Percentiles rank a stretch among this genome's conserved stretches.
Conservation (phyloP, 768 basidiomycete species). For the Mycena kentingensis region DNA sequence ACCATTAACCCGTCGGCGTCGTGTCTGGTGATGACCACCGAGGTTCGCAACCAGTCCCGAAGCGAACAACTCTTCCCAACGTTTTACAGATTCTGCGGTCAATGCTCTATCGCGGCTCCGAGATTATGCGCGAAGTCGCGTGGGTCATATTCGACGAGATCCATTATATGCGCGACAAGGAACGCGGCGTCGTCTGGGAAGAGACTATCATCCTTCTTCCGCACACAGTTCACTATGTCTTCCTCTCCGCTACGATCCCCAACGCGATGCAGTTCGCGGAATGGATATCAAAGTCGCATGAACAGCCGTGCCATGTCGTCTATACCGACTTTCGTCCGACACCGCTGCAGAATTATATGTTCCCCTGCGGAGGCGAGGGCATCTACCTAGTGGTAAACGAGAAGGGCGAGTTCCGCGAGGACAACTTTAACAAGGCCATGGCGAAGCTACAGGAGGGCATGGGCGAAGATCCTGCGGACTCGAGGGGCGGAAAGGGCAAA, state of each 20-base stretch:
- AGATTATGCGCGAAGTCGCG: constrained; percentile 99
- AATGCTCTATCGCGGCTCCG: constrained; percentile 98
- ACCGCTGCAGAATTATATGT: constrained; percentile 96
- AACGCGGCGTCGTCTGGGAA: constrained; percentile 99
- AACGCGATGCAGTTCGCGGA: constrained; percentile 99
- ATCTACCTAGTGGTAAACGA: constrained; percentile 99
- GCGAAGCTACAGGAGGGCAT: constrained; percentile 79
- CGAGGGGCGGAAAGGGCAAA: constrained; percentile 77
- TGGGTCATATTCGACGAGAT: constrained; percentile 99
- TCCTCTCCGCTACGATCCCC: constrained; percentile 97
- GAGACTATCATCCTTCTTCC: constrained; percentile 98
- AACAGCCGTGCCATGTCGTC: constrained; percentile 98
- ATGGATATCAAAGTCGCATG: constrained; percentile 97
- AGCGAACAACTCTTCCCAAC: constrained; percentile 1
- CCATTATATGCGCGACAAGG: constrained; percentile 99
- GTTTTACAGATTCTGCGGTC: constrained; percentile 85
- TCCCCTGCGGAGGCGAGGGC: constrained; percentile 94
- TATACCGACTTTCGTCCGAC: constrained; percentile 99
- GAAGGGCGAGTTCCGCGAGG: constrained; percentile 94
- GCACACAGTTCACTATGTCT: constrained; percentile 95
- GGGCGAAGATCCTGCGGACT: constrained; percentile 92
- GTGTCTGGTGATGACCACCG: constrained; percentile 99
- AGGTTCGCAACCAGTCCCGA: constrained; percentile 55
- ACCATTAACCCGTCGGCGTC: constrained; percentile 97
- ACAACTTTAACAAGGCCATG: constrained; percentile 98